Evolutionary conservation across 225 moss, liverwort and hornwort species (phyloP), one percentile per base, ranked within the genome.

Genomic region (Physcomitrium patens): DNA sequence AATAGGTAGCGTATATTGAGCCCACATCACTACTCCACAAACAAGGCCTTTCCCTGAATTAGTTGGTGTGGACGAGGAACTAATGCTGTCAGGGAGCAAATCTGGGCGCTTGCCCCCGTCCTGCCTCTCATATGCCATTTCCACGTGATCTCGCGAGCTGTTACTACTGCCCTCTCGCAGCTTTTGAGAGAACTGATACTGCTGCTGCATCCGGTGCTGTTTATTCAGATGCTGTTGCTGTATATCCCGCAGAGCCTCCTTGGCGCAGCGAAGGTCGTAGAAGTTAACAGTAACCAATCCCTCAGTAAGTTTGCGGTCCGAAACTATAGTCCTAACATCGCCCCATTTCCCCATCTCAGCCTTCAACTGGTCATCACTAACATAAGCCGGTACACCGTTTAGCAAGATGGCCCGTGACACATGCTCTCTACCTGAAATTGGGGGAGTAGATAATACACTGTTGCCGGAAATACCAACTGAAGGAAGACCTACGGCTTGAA

Each of bases 121-220:
- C 81, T 82, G 82, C 46, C 79, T 85, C 24, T 81, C 85, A 71
- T 69, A 76, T 11, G 75, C 63, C 69, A 82, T 18, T 66, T 84
- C 82, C 42, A 60, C 1, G 57, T 78, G 48, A 37, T 71, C 56
- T 55, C 82, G n/a, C 61, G 42, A 8, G 63, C 9, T 56, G 50
- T 56, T 59, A 61, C 65, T 20, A 42, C 69, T 41, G 41, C 58
- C 64, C 67, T 74, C 72, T 43, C 69, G 77, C 65, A 80, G 83
- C 63, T 85, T 91, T 68, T 90, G 93, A 10, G 83, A 75, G 55
- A 85, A 85, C 80, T 94, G 96, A 24, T 86, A 86, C 74, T 85
- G 87, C 54, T 90, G 88, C 85, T 94, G 94, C 92, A 97, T 90
- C n/a, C 93, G 85, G 82, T 93, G 97, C 84, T 94, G 97, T 17